A percentile compares a stretch with the other conserved stretches of the same genome.
Evolutionary conservation across 2,329 filamentous ascomycete genomes (phyloP).

Genomic region (Ophiognomonia clavigignenti-juglandacearum): DNA sequence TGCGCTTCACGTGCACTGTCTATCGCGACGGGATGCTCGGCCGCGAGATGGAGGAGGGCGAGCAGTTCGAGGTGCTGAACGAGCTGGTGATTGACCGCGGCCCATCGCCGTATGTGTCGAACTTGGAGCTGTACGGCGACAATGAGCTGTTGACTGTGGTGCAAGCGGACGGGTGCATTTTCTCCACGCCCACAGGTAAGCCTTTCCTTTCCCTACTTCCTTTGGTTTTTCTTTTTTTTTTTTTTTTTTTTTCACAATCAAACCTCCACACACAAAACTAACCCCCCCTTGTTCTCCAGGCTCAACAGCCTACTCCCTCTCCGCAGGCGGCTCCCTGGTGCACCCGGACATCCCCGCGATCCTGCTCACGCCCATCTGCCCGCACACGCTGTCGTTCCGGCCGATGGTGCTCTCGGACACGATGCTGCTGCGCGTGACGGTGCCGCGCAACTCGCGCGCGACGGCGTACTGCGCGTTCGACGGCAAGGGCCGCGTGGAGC

Average conservation of each 20-base stretch:
- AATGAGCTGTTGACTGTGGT: slow-evolving; percentile 92
- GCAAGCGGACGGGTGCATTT: slow-evolving; percentile 95
- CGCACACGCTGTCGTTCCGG: slow-evolving; percentile 92
- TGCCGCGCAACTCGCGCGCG: slow-evolving; percentile 79
- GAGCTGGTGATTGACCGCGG: slow-evolving; percentile 97
- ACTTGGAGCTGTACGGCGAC: slow-evolving; percentile 92
- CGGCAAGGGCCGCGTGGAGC: slow-evolving; percentile 90
- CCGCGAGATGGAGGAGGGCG: slow-evolving; percentile 74
- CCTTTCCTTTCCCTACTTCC: not conserved
- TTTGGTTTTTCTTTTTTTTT: too few species aligned
- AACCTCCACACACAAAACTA: slow-evolving; percentile 3
- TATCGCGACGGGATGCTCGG: slow-evolving; percentile 65
- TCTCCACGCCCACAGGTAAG: slow-evolving; percentile 83
- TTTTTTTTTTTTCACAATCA: too few species aligned
- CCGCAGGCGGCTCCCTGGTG: slow-evolving; percentile 89
- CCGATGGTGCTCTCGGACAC: slow-evolving; percentile 97
- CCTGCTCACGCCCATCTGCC: slow-evolving; percentile 93
- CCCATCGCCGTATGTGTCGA: slow-evolving; percentile 93
- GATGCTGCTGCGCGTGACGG: slow-evolving; percentile 82
- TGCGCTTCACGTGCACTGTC: slow-evolving; percentile 98
- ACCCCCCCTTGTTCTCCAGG: slow-evolving; percentile 33
- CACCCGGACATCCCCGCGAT: slow-evolving; percentile 97
- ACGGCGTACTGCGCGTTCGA: slow-evolving; percentile 97
- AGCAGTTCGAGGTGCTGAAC: slow-evolving; percentile 97
- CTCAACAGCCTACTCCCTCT: slow-evolving; percentile 92